phyloP scores from a whole-genome alignment of 164 flowering plant species.

The Paratinospora sagittata region DNA sequence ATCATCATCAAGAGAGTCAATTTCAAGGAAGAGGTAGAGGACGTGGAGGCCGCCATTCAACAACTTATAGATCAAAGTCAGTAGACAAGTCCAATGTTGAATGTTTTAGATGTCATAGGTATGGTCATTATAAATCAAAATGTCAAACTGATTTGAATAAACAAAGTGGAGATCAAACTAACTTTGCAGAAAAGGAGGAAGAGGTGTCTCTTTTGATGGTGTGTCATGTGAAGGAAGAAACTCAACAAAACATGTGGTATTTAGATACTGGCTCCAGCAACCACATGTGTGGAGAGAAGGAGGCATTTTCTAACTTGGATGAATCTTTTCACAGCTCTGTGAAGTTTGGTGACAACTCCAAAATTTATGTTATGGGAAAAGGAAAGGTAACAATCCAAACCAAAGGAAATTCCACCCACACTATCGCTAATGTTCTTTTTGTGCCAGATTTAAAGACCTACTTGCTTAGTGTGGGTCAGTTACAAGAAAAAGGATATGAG shows the following conservation, averaged over 20 bases:
- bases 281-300: conserved; percentile 14
- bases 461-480: conserved; percentile 11
- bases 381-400: too few species aligned
- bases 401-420: too few species aligned
- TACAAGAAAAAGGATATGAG: conserved; percentile 8
- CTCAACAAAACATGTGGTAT: conserved; percentile 10
- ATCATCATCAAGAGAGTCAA: background rate
- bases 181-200: background rate
- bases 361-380: conserved; percentile 12
- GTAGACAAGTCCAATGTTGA: conserved; percentile 12
- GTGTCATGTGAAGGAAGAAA: background rate
- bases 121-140: conserved; percentile 3
- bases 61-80: background rate
- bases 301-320: conserved; percentile 10
- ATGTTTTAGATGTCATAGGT: conserved; percentile 11
- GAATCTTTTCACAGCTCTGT: conserved; percentile 9
- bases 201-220: background rate
- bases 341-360: conserved; percentile 17
- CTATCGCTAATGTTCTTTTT: conserved; percentile 17
- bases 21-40: background rate
- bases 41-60: background rate
- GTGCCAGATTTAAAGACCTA: conserved; percentile 14
- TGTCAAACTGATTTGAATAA: too few species aligned
- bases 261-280: conserved; percentile 13
- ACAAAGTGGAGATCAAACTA: background rate